These are phyloP conservation scores for Medicago arabica DNA, from an alignment of 306 rosid genomes.

Conservation along the genomic window DNA sequence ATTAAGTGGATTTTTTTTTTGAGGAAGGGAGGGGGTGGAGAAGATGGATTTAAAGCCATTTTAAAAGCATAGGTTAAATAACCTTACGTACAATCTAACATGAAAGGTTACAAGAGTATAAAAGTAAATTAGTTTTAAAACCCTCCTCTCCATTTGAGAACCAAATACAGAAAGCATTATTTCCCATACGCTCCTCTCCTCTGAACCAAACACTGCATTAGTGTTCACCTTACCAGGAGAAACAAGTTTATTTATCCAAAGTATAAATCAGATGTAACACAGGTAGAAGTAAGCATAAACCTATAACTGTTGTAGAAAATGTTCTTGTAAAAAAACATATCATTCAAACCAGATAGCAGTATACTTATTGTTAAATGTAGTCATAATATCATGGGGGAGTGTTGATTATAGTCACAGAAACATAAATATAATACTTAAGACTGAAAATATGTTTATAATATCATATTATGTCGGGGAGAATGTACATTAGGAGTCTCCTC, in stretches of 20 bases:
- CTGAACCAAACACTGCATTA: not conserved
- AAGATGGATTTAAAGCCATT: slow-evolving; percentile 16
- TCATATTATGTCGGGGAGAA: no score
- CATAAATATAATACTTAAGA: not conserved
- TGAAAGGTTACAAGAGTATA: not conserved
- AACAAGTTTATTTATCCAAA: slow-evolving; percentile 27
- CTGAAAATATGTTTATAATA: no score
- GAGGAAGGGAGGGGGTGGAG: not conserved
- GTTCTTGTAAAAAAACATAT: slow-evolving; percentile 12
- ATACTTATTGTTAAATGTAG: slow-evolving; percentile 8
- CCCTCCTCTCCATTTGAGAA: not conserved
- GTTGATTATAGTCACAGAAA: not conserved
- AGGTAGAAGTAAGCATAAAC: slow-evolving; percentile 19
- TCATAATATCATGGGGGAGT: not conserved
- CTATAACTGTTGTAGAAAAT: slow-evolving; percentile 22
- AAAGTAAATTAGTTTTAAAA: not conserved
- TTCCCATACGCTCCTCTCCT: not conserved
- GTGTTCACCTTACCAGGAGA: slow-evolving; percentile 33
- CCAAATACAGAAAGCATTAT: not conserved
- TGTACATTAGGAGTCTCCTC: no score
- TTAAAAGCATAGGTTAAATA: not conserved
- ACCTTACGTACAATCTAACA: not conserved
- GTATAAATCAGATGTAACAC: slow-evolving; percentile 36
- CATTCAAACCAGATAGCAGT: slow-evolving; percentile 37
- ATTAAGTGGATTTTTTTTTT: not conserved